phyloP scores from a whole-genome alignment of 2,329 filamentous ascomycete genomes.

The Paecilomyces formosus region DNA sequence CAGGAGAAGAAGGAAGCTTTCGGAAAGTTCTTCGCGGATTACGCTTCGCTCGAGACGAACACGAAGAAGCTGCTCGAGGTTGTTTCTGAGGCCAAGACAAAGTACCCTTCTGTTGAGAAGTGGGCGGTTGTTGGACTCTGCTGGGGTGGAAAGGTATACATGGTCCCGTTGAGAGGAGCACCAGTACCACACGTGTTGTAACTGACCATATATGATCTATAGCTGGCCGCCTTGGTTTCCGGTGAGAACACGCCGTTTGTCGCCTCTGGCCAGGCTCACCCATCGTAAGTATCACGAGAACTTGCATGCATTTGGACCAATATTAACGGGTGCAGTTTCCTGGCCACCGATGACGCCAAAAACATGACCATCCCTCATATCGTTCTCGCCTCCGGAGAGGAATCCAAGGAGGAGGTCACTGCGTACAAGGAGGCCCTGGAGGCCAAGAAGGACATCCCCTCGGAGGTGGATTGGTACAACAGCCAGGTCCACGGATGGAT shows the following conservation, averaged over 20 bases:
- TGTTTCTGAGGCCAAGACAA: conserved; percentile 41
- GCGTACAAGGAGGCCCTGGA: conserved; percentile 45
- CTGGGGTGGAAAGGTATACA: conserved; percentile 63
- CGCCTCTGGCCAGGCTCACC: conserved; percentile 28
- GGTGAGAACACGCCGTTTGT: conserved; percentile 48
- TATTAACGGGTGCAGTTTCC: conserved; percentile 6
- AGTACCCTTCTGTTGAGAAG: conserved; percentile 49
- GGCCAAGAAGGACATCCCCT: conserved; percentile 42
- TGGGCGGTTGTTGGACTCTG: conserved; percentile 60
- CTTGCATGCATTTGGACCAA: background rate
- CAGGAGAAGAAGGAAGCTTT: conserved; percentile 57
- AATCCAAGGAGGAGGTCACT: conserved; percentile 47
- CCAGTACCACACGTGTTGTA: no score
- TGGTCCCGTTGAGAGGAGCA: background rate
- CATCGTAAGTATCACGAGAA: conserved; percentile 16
- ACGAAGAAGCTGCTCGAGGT: conserved; percentile 24
- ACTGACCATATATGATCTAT: conserved; percentile 1
- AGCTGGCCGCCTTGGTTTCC: conserved; percentile 39
- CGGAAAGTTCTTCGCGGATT: conserved; percentile 48
- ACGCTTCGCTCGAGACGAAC: conserved; percentile 22
- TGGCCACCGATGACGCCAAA: conserved; percentile 53
- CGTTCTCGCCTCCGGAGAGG: conserved; percentile 60
- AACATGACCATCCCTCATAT: conserved; percentile 55
- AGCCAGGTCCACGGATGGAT: conserved; percentile 70
- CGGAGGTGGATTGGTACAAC: conserved; percentile 56